These are phyloP conservation scores for Gyromitra esculenta DNA, from an alignment of 2,329 filamentous ascomycete genomes.

Conservation along the genomic window DNA sequence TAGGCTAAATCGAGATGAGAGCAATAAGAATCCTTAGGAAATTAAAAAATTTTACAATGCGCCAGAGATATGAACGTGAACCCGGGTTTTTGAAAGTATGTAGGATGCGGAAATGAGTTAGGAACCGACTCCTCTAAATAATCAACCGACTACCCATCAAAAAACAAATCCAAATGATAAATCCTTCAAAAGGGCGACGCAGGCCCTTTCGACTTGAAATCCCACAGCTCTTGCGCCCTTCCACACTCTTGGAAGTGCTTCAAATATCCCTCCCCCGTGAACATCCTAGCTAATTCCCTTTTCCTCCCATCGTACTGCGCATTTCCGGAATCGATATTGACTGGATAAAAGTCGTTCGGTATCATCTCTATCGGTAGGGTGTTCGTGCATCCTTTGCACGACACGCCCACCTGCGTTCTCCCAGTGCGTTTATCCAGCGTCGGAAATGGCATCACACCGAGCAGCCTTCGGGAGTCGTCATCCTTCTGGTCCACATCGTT, in stretches of 20 bases:
- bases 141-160: neutral
- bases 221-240: slow-evolving; percentile 41
- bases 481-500: slow-evolving; percentile 44
- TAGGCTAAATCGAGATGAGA: neutral
- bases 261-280: slow-evolving; percentile 38
- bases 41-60: neutral
- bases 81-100: neutral
- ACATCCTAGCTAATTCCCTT: slow-evolving; percentile 45
- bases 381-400: slow-evolving; percentile 42
- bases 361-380: slow-evolving; percentile 37
- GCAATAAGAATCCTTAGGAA: neutral
- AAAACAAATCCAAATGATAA: slow-evolving; percentile 20
- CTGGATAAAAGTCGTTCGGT: slow-evolving; percentile 24
- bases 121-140: neutral
- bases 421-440: slow-evolving; percentile 38
- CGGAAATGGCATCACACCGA: slow-evolving; percentile 43
- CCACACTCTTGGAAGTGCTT: slow-evolving; percentile 41
- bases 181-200: slow-evolving; percentile 29
- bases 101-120: neutral
- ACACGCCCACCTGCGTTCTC: slow-evolving; percentile 27
- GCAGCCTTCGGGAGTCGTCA: slow-evolving; percentile 35
- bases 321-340: slow-evolving; percentile 25
- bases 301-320: slow-evolving; percentile 42
- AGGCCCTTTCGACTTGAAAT: slow-evolving; percentile 17
- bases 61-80: neutral